These are phyloP conservation scores for Porcisia deanei DNA, from an alignment of 208 protist species.

Conservation along the genomic window DNA sequence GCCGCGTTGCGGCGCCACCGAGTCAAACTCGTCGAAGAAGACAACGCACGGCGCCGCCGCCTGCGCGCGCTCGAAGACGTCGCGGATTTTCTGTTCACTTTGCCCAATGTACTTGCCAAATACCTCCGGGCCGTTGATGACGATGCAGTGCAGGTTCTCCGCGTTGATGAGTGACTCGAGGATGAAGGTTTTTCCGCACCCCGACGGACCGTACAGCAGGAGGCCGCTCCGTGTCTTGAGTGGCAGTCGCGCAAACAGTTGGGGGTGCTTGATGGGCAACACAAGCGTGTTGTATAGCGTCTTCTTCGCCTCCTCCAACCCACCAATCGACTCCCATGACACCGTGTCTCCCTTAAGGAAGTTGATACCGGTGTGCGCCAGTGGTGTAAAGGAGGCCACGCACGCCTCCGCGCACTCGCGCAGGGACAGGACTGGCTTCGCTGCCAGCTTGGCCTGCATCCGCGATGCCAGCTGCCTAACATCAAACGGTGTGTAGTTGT, in stretches of 20 bases:
- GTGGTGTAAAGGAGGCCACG: conserved; percentile 63
- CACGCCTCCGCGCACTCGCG: conserved; percentile 34
- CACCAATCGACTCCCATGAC: conserved; percentile 88
- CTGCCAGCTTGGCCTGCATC: conserved; percentile 38
- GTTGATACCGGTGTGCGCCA: conserved; percentile 83
- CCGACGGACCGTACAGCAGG: conserved; percentile 92
- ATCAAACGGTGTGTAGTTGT: conserved; percentile 92
- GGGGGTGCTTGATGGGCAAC: conserved; percentile 92
- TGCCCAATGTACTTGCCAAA: conserved; percentile 96
- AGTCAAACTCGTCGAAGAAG: conserved; percentile 96
- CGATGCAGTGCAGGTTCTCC: conserved; percentile 87
- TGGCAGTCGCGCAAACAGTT: conserved; percentile 90
- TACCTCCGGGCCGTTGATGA: conserved; percentile 94
- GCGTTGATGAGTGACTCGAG: conserved; percentile 79
- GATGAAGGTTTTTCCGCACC: conserved; percentile 92
- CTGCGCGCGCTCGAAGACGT: conserved; percentile 91
- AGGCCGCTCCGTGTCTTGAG: conserved; percentile 92
- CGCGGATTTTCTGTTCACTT: conserved; percentile 93
- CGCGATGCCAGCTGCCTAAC: conserved; percentile 54
- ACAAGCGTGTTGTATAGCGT: conserved; percentile 95
- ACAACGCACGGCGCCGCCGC: conserved; percentile 91
- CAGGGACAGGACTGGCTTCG: conserved; percentile 27
- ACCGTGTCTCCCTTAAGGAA: conserved; percentile 75
- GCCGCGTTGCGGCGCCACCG: conserved; percentile 89
- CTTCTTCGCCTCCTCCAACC: conserved; percentile 92